phyloP scores from a whole-genome alignment of 192 early-diverging fungal genomes.

The Entomortierella beljakovae region DNA sequence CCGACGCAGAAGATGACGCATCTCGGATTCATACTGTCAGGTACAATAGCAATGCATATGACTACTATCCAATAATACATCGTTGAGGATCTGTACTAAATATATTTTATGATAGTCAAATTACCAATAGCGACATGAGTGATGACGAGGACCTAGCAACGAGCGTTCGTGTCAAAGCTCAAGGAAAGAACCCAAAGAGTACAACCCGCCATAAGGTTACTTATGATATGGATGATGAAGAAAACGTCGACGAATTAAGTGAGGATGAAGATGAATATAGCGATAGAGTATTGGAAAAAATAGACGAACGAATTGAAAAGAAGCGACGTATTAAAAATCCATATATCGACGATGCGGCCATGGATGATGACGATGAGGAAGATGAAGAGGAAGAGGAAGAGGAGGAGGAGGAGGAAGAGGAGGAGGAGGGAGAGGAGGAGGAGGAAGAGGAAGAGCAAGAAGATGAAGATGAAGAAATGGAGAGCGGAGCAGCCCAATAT shows the following conservation, averaged over 20 bases:
- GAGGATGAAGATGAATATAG: constrained; percentile 18
- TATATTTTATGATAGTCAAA: constrained; percentile 22
- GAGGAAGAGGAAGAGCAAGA: constrained; percentile 6
- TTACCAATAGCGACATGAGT: constrained; percentile 50
- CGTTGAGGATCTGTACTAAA: background rate
- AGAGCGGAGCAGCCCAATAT: background rate
- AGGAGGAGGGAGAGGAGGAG: constrained; percentile 12
- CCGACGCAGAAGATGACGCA: background rate
- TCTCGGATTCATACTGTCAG: constrained; percentile 38
- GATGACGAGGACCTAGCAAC: constrained; percentile 19
- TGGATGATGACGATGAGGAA: background rate
- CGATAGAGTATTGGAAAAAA: background rate
- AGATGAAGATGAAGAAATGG: background rate
- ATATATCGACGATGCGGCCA: constrained; percentile 11
- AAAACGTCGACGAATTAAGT: constrained; percentile 13
- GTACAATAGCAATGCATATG: background rate
- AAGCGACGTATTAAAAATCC: constrained; percentile 5
- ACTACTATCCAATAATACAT: background rate
- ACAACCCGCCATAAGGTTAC: constrained; percentile 1
- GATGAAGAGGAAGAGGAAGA: constrained; percentile 3
- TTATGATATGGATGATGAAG: background rate
- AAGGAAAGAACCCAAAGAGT: constrained; percentile 15
- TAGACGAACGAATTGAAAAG: constrained; percentile 12
- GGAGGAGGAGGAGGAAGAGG: constrained; percentile 8
- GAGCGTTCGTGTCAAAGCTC: constrained; percentile 6